Percentiles rank a stretch among this genome's conserved stretches.
Evolutionary conservation across 1,139 yeast species (phyloP).

Genomic region (Saccharomycopsis crataegensis): DNA sequence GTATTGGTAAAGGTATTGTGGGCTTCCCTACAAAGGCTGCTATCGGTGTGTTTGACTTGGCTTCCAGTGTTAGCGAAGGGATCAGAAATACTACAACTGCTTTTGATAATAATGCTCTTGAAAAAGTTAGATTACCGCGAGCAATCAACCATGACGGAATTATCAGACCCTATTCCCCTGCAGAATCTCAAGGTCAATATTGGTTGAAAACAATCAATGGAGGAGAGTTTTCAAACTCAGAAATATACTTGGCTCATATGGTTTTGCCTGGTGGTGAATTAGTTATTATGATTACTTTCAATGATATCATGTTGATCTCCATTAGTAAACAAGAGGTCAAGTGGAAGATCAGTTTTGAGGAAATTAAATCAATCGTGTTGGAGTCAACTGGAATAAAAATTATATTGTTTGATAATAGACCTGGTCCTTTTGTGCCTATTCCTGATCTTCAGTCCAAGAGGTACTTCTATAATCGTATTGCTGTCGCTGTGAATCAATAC

Average conservation of each 20-base stretch:
- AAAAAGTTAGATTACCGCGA: slow-evolving; percentile 77
- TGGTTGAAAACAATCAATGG: slow-evolving; percentile 84
- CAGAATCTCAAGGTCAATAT: slow-evolving; percentile 91
- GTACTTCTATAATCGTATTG: slow-evolving; percentile 66
- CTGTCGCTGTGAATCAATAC: slow-evolving; percentile 72
- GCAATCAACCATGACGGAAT: slow-evolving; percentile 63
- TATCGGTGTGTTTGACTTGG: slow-evolving; percentile 87
- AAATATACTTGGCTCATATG: slow-evolving; percentile 78
- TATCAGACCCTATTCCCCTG: slow-evolving; percentile 64
- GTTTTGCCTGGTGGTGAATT: slow-evolving; percentile 73
- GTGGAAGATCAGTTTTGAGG: slow-evolving; percentile 61
- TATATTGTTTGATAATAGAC: slow-evolving; percentile 44
- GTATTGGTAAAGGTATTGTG: slow-evolving; percentile 88
- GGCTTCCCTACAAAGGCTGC: slow-evolving; percentile 97
- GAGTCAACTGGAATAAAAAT: slow-evolving; percentile 77
- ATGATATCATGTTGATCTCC: slow-evolving; percentile 60
- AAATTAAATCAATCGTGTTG: slow-evolving; percentile 60
- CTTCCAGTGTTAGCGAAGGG: slow-evolving; percentile 90
- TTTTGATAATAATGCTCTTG: slow-evolving; percentile 73
- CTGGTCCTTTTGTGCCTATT: slow-evolving; percentile 76
- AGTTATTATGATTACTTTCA: slow-evolving; percentile 70
- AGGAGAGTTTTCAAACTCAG: slow-evolving; percentile 57
- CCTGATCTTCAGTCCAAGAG: slow-evolving; percentile 59
- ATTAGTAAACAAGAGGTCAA: slow-evolving; percentile 52
- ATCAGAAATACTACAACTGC: slow-evolving; percentile 89